A percentile compares a stretch with the other conserved stretches of the same genome.
phyloP scores from a whole-genome alignment of 306 rosid species.

The Cucumis melo region DNA sequence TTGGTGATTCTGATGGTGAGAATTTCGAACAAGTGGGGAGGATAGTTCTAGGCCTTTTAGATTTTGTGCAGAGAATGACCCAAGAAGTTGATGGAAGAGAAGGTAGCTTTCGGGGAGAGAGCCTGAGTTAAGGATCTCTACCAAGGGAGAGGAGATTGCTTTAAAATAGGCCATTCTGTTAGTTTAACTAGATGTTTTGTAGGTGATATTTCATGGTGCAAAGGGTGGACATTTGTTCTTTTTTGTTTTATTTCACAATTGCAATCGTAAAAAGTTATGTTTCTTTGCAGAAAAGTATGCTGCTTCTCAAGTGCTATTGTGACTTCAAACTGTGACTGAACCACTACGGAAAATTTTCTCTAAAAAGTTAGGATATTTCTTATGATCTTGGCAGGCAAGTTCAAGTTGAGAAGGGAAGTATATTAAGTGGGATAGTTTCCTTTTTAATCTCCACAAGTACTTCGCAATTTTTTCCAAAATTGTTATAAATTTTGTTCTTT shows the following conservation, averaged over 20 bases:
- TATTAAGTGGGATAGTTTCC: not conserved
- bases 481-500: not conserved
- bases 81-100: constrained; percentile 69
- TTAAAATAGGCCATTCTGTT: not conserved
- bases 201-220: not conserved
- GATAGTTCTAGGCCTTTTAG: constrained; percentile 58
- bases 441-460: not conserved
- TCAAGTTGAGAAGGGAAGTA: not conserved
- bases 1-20: constrained; percentile 39
- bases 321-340: not conserved
- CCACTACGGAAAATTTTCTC: not conserved
- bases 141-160: not conserved
- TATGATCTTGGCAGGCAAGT: constrained; percentile 33
- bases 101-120: not conserved
- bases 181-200: not conserved
- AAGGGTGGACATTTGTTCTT: not conserved
- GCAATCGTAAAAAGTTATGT: not conserved
- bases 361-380: not conserved
- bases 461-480: not conserved
- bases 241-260: not conserved
- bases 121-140: not conserved
- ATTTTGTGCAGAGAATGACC: constrained; percentile 51
- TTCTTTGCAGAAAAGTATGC: not conserved
- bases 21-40: constrained; percentile 51
- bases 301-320: not conserved